These are phyloP conservation scores for Pachysolen tannophilus DNA, from an alignment of 805 yeast species.

Conservation along the genomic window DNA sequence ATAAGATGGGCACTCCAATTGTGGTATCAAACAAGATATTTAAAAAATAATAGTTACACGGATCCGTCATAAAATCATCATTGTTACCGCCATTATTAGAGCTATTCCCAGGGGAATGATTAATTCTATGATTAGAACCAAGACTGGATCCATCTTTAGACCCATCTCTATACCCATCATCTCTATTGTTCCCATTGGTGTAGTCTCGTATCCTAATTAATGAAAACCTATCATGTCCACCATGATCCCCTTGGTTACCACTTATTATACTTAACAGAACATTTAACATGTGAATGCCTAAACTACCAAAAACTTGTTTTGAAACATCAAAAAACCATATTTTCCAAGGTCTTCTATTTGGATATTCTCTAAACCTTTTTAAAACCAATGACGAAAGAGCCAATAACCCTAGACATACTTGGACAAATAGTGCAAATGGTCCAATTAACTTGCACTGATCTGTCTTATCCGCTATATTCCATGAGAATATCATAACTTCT, in stretches of 20 bases:
- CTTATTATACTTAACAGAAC: constrained; percentile 60
- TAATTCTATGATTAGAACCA: background rate
- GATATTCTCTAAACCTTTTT: constrained; percentile 74
- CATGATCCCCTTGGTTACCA: constrained; percentile 12
- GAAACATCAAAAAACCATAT: constrained; percentile 88
- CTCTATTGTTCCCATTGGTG: background rate
- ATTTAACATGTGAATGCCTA: constrained; percentile 76
- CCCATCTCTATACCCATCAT: background rate
- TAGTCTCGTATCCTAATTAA: background rate
- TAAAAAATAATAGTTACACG: constrained; percentile 93
- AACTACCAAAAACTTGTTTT: constrained; percentile 83
- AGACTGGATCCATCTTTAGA: background rate
- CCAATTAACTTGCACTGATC: constrained; percentile 66
- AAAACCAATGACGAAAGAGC: constrained; percentile 67
- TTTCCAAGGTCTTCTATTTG: constrained; percentile 73
- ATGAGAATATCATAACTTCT: too few relatives aligned
- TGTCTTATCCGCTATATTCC: too few relatives aligned
- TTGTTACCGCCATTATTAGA: constrained; percentile 10
- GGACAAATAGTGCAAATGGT: constrained; percentile 78
- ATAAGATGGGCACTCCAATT: constrained; percentile 79
- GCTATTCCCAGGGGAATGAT: background rate
- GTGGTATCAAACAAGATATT: constrained; percentile 89
- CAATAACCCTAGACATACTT: constrained; percentile 64
- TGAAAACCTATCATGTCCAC: background rate
- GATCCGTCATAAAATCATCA: constrained; percentile 44